Evolutionary conservation across 495 filamentous ascomycete genomes (phyloP).

Genomic region (Neurospora intermedia): DNA sequence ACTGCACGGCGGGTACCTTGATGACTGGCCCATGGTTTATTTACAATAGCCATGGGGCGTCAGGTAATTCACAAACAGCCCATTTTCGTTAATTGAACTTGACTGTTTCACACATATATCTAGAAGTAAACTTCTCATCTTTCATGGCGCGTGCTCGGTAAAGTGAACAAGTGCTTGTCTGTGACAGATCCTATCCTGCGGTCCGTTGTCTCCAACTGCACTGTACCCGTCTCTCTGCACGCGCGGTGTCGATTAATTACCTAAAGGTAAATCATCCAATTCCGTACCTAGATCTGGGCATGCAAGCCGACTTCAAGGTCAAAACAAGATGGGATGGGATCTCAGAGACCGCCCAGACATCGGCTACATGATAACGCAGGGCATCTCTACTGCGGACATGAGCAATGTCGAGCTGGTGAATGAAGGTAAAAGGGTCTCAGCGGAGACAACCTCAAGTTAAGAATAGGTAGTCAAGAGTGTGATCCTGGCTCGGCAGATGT

Average conservation of each 20-base stretch:
- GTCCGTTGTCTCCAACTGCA: not conserved
- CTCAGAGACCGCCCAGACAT: constrained; percentile 5
- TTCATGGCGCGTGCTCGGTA: not conserved
- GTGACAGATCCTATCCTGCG: not conserved
- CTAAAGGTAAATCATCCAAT: not conserved
- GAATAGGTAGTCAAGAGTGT: not conserved
- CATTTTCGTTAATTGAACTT: not conserved
- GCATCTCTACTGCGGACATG: not conserved
- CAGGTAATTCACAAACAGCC: too few relatives aligned
- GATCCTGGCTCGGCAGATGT: constrained; percentile 20
- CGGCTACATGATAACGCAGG: constrained; percentile 4
- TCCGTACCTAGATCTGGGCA: constrained; percentile 8
- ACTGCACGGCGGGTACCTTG: not conserved
- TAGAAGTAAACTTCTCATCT: not conserved
- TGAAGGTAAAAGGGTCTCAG: not conserved
- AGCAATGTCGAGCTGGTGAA: not conserved
- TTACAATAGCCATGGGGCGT: not conserved
- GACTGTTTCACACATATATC: not conserved
- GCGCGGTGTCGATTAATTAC: not conserved
- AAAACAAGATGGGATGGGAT: not conserved
- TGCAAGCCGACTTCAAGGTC: constrained; percentile 4
- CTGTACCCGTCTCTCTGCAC: not conserved
- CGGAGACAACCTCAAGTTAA: not conserved
- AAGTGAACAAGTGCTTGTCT: not conserved
- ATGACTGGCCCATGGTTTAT: not conserved